phyloP scores from a whole-genome alignment of 768 basidiomycete species.

The Peribolospora kevripleyi region DNA sequence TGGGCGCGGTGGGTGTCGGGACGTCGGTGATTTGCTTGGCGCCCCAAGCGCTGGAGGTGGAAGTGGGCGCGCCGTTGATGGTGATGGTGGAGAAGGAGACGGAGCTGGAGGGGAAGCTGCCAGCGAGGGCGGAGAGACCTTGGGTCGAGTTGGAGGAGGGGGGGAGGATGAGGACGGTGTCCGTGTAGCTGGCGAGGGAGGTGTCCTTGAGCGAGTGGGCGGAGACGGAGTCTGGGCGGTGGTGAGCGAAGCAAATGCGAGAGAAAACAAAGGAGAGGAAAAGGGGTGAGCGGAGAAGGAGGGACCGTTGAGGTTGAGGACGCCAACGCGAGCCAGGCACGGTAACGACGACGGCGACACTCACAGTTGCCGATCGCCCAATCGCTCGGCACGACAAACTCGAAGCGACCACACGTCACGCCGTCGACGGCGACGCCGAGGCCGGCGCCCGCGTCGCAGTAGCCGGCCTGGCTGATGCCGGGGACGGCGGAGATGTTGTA shows the following conservation, averaged over 20 bases:
- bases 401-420: constrained; percentile 5
- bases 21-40: too few species aligned
- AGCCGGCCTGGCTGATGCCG: constrained; percentile 3
- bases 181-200: constrained; percentile 7
- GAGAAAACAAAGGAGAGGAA: too few species aligned
- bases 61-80: neutral
- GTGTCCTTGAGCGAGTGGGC: constrained; percentile 7
- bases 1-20: neutral
- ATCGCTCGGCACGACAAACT: constrained; percentile 6
- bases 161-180: constrained; percentile 6
- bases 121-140: neutral
- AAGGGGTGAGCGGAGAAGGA: neutral
- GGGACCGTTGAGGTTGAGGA: neutral
- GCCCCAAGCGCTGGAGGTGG: neutral
- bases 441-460: constrained; percentile 8
- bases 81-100: neutral
- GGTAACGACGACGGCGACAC: neutral
- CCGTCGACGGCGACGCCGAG: constrained; percentile 3
- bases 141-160: neutral
- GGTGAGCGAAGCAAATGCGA: neutral
- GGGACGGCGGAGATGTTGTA: constrained; percentile 1
- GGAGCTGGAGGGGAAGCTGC: neutral
- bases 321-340: neutral
- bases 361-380: constrained; percentile 8
- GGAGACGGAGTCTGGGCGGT: constrained; percentile 4